These are phyloP conservation scores for Punica granatum DNA, from an alignment of 345 rosid genomes.

Conservation along the genomic window DNA sequence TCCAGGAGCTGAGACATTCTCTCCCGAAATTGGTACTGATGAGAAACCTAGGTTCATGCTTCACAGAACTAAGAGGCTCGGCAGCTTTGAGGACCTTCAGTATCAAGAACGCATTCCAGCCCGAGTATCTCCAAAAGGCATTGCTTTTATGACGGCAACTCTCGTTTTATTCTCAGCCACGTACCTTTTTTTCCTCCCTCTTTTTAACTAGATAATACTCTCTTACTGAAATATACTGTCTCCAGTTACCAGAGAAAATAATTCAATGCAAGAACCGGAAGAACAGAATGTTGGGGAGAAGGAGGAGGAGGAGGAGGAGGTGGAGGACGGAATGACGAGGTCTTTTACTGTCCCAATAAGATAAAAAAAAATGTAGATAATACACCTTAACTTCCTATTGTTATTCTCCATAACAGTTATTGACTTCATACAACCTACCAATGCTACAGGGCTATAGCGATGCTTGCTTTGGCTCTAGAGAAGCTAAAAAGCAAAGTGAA, in stretches of 20 bases:
- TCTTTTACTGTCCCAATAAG: slow-evolving; percentile 8
- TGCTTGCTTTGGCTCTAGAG: slow-evolving; percentile 60
- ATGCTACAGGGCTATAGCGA: slow-evolving; percentile 51
- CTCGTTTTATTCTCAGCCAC: slow-evolving; percentile 7
- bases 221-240: slow-evolving; percentile 2
- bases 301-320: slow-evolving; percentile 28
- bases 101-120: slow-evolving; percentile 28
- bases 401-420: slow-evolving; percentile 9
- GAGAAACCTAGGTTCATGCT: slow-evolving; percentile 33
- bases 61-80: slow-evolving; percentile 39
- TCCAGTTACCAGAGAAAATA: slow-evolving; percentile 34
- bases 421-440: slow-evolving; percentile 13
- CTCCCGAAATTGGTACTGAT: slow-evolving; percentile 21
- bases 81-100: slow-evolving; percentile 26
- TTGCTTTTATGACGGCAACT: slow-evolving; percentile 11
- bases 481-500: slow-evolving; percentile 62
- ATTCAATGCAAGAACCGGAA: slow-evolving; percentile 36
- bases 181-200: too few relatives aligned
- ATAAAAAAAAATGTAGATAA: background rate
- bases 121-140: slow-evolving; percentile 49
- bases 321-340: slow-evolving; percentile 74
- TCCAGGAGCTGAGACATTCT: slow-evolving; percentile 20
- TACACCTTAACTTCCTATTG: background rate
- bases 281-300: slow-evolving; percentile 31
- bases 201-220: slow-evolving; percentile 7